phyloP scores from a whole-genome alignment of 2,329 filamentous ascomycete species.

The Ascosphaera pollenicola region DNA sequence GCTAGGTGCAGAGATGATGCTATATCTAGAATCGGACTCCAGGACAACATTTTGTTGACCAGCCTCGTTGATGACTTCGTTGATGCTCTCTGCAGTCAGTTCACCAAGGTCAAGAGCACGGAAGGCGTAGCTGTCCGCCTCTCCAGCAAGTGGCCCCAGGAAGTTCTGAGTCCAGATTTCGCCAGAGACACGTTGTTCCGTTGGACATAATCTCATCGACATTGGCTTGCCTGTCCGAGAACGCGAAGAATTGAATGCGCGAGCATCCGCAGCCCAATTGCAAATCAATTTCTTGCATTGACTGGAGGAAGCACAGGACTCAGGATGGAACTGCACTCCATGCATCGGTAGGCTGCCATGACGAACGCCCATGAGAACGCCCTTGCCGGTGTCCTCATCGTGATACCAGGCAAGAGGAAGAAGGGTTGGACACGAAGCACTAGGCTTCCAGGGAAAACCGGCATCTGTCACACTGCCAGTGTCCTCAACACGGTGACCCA shows the following conservation, averaged over 20 bases:
- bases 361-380: constrained; percentile 53
- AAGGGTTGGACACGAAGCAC: constrained; percentile 18
- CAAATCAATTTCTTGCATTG: constrained; percentile 39
- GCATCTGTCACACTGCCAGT: constrained; percentile 16
- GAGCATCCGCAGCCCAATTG: constrained; percentile 53
- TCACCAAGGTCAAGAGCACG: constrained; percentile 9
- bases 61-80: constrained; percentile 14
- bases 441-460: constrained; percentile 13
- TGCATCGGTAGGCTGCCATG: constrained; percentile 53
- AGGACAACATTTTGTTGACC: constrained; percentile 15
- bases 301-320: constrained; percentile 57
- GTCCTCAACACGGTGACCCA: constrained; percentile 21
- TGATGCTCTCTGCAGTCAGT: constrained; percentile 13
- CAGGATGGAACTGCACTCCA: constrained; percentile 79
- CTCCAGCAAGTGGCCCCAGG: constrained; percentile 4
- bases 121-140: constrained; percentile 9
- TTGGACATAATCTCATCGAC: not conserved
- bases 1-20: constrained; percentile 15
- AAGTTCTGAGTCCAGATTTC: not conserved
- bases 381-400: constrained; percentile 11
- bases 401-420: constrained; percentile 39
- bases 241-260: constrained; percentile 33
- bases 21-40: constrained; percentile 23
- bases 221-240: constrained; percentile 1
- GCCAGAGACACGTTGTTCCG: not conserved